Evolutionary conservation across 495 filamentous ascomycete species (phyloP).

Genomic region (Tuber calosporum): DNA sequence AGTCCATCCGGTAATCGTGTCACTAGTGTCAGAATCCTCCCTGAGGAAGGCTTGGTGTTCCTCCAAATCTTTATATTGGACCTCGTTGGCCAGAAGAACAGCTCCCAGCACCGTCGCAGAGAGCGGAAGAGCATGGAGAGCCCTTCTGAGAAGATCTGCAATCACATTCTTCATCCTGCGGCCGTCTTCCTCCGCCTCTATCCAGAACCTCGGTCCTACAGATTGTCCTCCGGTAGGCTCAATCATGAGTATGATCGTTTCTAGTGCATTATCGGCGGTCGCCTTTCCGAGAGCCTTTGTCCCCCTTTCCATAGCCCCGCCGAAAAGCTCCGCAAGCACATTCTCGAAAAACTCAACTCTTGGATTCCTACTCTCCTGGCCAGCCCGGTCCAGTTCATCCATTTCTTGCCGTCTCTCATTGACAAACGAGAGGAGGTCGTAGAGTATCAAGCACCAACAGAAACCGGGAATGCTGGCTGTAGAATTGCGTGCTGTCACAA

Average conservation of each 20-base stretch:
- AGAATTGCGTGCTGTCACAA: constrained; percentile 10
- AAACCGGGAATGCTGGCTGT: constrained; percentile 28
- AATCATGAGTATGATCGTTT: constrained; percentile 33
- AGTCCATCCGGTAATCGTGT: constrained; percentile 28
- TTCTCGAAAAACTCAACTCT: constrained; percentile 34
- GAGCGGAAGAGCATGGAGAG: constrained; percentile 26
- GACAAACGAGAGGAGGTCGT: constrained; percentile 33
- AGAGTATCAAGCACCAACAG: constrained; percentile 35
- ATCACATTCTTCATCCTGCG: constrained; percentile 40
- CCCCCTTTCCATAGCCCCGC: constrained; percentile 24
- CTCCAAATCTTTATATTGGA: constrained; percentile 33
- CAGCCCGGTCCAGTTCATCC: constrained; percentile 24
- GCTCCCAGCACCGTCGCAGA: constrained; percentile 30
- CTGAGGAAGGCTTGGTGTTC: constrained; percentile 29
- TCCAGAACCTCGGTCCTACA: constrained; percentile 26
- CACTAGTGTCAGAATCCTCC: constrained; percentile 29
- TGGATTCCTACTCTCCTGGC: constrained; percentile 23
- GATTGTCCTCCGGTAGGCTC: constrained; percentile 31
- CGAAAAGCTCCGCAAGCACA: constrained; percentile 20
- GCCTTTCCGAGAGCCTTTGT: constrained; percentile 21
- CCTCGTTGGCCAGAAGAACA: constrained; percentile 31
- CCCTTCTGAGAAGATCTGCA: constrained; percentile 33
- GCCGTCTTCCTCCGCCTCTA: constrained; percentile 37
- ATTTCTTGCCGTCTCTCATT: constrained; percentile 21
- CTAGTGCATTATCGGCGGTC: constrained; percentile 20